Base-by-base conservation (phyloP, 345 rosid species). In the Pistacia integerrima region DNA sequence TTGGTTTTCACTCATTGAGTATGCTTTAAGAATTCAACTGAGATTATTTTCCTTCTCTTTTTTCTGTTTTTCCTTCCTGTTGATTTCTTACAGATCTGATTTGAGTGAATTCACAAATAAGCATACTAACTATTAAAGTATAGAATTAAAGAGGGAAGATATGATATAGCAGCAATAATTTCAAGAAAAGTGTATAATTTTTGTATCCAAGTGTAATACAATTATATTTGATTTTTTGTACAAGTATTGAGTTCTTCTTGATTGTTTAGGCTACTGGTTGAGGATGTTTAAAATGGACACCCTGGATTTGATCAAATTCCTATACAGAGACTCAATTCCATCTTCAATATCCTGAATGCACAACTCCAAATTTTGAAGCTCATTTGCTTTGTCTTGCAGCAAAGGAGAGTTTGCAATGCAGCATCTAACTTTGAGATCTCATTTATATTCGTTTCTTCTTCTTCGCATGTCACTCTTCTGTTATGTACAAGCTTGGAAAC, bases 281-380 rank as follows among this genome's bases (percentile, higher is more conserved):
- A 84, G 72, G 59, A 82, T 86, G 79, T 84, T 88, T 49, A 85
- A 86, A 73, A 83, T 44, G 38, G 84, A 83, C 33, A 77, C 86
- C 73, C 83, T 77, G 18, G 83, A 70, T 81, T 85, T 83, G 76
- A 86, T 90, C 79, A 83, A 36, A n/a, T 30, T 80, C 70, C 88
- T 79, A 17, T 75, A 80, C 69, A 86, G 78, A 76, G 72, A 55
- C 48, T 86, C 79, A 13, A 83, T 63, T 58, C 83, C 90, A 55
- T 78, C 80, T 82, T 87, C 88, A 41, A 88, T 79, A 73, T 87
- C 87, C 69, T 85, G 83, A 80, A 85, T 74, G 80, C 84, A 75
- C 36, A 75, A 49, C 57, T 87, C 89, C 11, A 81, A 38, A 36
- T 44, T 79, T 62, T 77, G 70, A 14, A 82, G 76, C 35, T 79